Percentiles rank a stretch among this genome's conserved stretches.
phyloP scores from a whole-genome alignment of 2,329 filamentous ascomycete genomes.

The Trichoderma arundinaceum region DNA sequence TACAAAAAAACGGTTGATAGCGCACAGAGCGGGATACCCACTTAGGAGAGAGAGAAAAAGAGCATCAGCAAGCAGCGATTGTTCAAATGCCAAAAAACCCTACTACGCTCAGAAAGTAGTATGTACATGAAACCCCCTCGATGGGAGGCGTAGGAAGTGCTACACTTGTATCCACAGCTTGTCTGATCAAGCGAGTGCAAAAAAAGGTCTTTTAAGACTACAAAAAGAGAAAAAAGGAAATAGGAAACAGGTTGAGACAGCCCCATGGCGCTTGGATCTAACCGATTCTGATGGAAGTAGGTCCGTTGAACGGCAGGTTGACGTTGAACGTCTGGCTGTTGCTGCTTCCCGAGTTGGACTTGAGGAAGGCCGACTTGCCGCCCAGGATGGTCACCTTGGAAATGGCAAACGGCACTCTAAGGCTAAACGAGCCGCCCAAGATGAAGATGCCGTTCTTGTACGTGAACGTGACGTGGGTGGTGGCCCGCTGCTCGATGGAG shows the following conservation, averaged over 20 bases:
- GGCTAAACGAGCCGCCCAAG: constrained; percentile 60
- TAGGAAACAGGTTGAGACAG: not conserved
- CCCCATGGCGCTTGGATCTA: not conserved
- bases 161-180: not conserved
- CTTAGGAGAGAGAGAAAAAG: not conserved
- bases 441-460: constrained; percentile 61
- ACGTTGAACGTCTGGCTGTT: constrained; percentile 36
- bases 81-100: not conserved
- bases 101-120: not conserved
- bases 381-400: constrained; percentile 59
- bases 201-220: not conserved
- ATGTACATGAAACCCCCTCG: constrained; percentile 11
- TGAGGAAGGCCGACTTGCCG: not conserved
- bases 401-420: constrained; percentile 51
- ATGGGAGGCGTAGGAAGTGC: not conserved
- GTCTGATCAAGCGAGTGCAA: not conserved
- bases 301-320: constrained; percentile 36
- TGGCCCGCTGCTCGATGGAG: constrained; percentile 62
- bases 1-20: too few relatives aligned
- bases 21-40: not conserved
- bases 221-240: not conserved
- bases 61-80: not conserved
- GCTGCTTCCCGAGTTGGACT: constrained; percentile 24
- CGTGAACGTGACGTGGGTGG: constrained; percentile 62
- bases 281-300: constrained; percentile 30